These are phyloP conservation scores for Tieghemiomyces parasiticus DNA, from an alignment of 192 early-diverging fungal species.

Conservation along the genomic window DNA sequence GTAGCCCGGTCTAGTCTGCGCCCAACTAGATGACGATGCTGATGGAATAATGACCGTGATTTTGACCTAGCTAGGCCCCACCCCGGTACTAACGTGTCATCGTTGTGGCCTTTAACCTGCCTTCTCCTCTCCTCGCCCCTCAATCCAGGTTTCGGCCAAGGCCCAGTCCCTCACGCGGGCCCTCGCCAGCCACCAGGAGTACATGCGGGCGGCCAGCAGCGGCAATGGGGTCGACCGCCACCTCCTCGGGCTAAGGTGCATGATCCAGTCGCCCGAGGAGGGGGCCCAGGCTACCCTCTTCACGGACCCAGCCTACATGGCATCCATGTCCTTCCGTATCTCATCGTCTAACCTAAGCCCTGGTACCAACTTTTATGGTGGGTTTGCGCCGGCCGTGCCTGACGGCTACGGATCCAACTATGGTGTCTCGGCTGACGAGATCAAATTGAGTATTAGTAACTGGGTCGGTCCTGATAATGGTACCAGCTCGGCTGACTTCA, in stretches of 20 bases:
- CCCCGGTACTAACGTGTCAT: too few relatives aligned
- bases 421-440: slow-evolving; percentile 39
- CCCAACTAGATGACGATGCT: too few relatives aligned
- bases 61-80: too few relatives aligned
- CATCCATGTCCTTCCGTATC: slow-evolving; percentile 62
- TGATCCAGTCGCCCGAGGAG: slow-evolving; percentile 47
- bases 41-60: too few relatives aligned
- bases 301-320: slow-evolving; percentile 61
- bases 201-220: slow-evolving; percentile 57
- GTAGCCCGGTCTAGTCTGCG: too few relatives aligned
- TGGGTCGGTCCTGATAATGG: slow-evolving; percentile 13
- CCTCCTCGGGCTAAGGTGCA: slow-evolving; percentile 63
- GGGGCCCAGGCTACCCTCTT: slow-evolving; percentile 52
- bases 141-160: slow-evolving; percentile 26
- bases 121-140: too few relatives aligned
- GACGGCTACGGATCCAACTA: slow-evolving; percentile 87
- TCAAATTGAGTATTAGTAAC: slow-evolving; percentile 58
- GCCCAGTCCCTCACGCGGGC: slow-evolving; percentile 44
- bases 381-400: slow-evolving; percentile 71
- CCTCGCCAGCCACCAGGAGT: slow-evolving; percentile 44
- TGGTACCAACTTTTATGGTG: slow-evolving; percentile 50
- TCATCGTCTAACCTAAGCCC: slow-evolving; percentile 74
- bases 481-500: background rate
- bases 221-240: slow-evolving; percentile 88
- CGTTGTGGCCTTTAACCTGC: too few relatives aligned